Percentiles rank a stretch among this genome's conserved stretches.
phyloP scores from a whole-genome alignment of 257 asterid genomes.

The Jasminum sambac region DNA sequence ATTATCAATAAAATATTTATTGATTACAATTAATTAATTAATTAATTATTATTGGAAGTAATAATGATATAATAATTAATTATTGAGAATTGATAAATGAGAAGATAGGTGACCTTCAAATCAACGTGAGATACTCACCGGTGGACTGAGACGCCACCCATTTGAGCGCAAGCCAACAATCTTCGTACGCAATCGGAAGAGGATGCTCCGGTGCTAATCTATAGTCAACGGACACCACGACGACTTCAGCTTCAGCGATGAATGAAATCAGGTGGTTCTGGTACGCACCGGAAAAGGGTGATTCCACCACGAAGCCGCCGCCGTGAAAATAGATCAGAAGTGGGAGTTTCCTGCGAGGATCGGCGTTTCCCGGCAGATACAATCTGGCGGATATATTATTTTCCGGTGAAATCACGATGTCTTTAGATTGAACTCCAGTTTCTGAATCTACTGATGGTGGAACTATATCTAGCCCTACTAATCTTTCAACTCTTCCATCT shows the following conservation, averaged over 20 bases:
- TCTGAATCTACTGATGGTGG: conserved; percentile 39
- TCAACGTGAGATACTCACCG: not conserved
- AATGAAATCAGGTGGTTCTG: conserved; percentile 39
- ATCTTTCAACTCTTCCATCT: conserved; percentile 43
- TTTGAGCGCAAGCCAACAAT: conserved; percentile 35
- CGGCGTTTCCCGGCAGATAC: conserved; percentile 32
- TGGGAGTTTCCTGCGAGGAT: conserved; percentile 38
- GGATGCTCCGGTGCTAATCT: conserved; percentile 43
- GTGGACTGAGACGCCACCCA: conserved; percentile 32
- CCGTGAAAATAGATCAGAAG: conserved; percentile 57
- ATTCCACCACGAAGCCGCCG: conserved; percentile 42
- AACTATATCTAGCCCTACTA: not conserved
- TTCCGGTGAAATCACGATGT: conserved; percentile 38
- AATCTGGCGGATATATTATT: conserved; percentile 40
- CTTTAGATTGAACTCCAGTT: conserved; percentile 45
- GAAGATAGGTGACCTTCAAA: no score
- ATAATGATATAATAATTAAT: no score
- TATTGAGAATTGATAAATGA: no score
- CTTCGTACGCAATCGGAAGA: conserved; percentile 35
- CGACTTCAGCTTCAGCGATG: conserved; percentile 37
- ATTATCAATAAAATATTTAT: no score
- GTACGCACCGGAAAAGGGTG: conserved; percentile 39
- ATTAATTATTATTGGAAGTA: no score
- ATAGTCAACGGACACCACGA: conserved; percentile 34
- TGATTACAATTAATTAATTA: no score